phyloP scores from a whole-genome alignment of 2,329 filamentous ascomycete genomes.

The Epichloe aotearoae region DNA sequence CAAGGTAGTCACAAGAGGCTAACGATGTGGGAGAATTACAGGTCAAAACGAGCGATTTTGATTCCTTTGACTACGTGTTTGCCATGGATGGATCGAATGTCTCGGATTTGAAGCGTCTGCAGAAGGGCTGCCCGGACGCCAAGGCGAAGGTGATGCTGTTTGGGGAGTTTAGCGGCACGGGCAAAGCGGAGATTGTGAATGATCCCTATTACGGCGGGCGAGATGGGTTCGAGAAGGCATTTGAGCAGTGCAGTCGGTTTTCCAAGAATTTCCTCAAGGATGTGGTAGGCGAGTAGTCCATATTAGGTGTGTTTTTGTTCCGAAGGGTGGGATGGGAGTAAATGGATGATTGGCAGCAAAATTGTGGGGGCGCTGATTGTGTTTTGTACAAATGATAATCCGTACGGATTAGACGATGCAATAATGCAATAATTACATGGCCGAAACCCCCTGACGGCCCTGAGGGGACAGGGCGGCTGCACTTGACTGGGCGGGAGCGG shows the following conservation, averaged over 20 bases:
- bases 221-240: conserved; percentile 74
- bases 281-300: conserved; percentile 19
- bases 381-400: neutral
- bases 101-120: conserved; percentile 49
- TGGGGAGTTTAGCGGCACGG: conserved; percentile 61
- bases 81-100: conserved; percentile 88
- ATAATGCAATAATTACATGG: no score
- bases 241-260: conserved; percentile 68
- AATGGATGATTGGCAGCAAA: no score
- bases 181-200: conserved; percentile 54
- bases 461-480: no score
- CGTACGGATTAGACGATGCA: no score
- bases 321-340: no score
- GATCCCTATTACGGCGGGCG: conserved; percentile 90
- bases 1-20: no score
- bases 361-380: no score
- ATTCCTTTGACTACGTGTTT: conserved; percentile 81
- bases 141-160: conserved; percentile 66
- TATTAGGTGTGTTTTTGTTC: conserved; percentile 1
- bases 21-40: conserved; percentile 12
- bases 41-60: conserved; percentile 57
- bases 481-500: no score
- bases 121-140: conserved; percentile 41
- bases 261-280: conserved; percentile 61
- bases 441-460: no score